Base-by-base conservation (phyloP, 1,284 basidiomycete genomes). In the Lentinus polychrous region DNA sequence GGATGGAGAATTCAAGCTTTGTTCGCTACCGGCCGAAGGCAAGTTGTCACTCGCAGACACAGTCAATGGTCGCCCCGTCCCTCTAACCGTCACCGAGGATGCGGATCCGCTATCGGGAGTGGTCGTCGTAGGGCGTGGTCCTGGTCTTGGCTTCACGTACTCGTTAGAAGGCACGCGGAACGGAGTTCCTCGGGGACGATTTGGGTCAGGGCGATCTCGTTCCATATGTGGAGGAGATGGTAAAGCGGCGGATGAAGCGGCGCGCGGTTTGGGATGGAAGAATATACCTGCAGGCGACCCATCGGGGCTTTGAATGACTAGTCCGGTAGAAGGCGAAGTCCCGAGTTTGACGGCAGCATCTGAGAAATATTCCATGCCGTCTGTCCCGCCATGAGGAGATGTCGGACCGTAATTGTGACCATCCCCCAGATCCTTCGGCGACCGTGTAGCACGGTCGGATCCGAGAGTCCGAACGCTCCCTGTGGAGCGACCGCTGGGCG, bases 251-350 rank as follows among this genome's bases (percentile, higher is more conserved):
- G 12, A 36, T 22, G 24, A n/a, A 27, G 12, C 7, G 12, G 17
- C 39, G 45, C 75, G 79, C 4, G 70, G 62, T 18, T 76, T 72
- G 0, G 95, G 95, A 57, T 94, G 88, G 67, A 99, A 99, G 69
- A 94, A 92, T 55, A 99, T 94, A 5, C 93, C 94, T 17, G 91
- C 82, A 0, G 93, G 90, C 53, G 93, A 83, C 0, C 95, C 95
- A 61, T 96, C 92, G 0, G 91, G 91, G 60, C 85, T 91, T 55
- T 94, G 91, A 45, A 99, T 86, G 38, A 98, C 78, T 17, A 97
- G 77, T 0, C 95, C 95, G 2, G 89, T 86, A 1, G 88, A 87
- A 0, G 89, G 86, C 0, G 88, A 86, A 3, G 79, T 72, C 4
- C 87, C 84, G 6, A 89, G 74, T 58, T 85, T 83, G 46, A 79